Percentiles rank a stretch among this genome's conserved stretches.
phyloP scores from a whole-genome alignment of 495 filamentous ascomycete species.

The Trichoderma reesei region DNA sequence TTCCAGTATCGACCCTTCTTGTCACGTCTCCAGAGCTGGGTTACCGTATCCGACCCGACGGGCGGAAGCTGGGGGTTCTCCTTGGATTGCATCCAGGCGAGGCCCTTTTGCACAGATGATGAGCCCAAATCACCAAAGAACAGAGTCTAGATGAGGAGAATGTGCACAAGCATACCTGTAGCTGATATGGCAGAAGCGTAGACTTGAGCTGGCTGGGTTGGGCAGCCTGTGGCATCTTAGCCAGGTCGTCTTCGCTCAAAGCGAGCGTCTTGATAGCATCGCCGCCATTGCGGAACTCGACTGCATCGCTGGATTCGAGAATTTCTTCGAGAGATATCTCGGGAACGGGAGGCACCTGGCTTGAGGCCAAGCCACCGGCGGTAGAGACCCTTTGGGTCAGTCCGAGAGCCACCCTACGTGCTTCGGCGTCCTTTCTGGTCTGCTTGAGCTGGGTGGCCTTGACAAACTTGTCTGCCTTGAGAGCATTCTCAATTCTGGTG shows the following conservation, averaged over 20 bases:
- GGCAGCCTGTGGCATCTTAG: slow-evolving; percentile 61
- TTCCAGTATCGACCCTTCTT: slow-evolving; percentile 51
- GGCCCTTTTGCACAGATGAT: slow-evolving; percentile 39
- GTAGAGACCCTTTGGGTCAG: slow-evolving; percentile 23
- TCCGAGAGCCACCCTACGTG: slow-evolving; percentile 27
- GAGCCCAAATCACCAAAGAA: no score
- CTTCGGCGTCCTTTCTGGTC: slow-evolving; percentile 41
- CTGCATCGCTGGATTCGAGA: slow-evolving; percentile 54
- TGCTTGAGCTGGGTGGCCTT: slow-evolving; percentile 37
- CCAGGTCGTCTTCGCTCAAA: slow-evolving; percentile 61
- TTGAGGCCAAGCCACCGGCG: slow-evolving; percentile 19
- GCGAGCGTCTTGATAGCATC: slow-evolving; percentile 57
- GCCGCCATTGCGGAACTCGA: slow-evolving; percentile 47
- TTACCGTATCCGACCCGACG: slow-evolving; percentile 50
- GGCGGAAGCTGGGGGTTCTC: slow-evolving; percentile 61
- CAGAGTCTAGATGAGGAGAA: neutral
- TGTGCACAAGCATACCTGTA: slow-evolving; percentile 31
- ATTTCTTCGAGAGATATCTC: slow-evolving; percentile 48
- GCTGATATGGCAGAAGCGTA: slow-evolving; percentile 69
- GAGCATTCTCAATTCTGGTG: slow-evolving; percentile 43
- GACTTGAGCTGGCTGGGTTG: slow-evolving; percentile 56
- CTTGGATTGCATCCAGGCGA: slow-evolving; percentile 73
- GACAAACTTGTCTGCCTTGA: slow-evolving; percentile 51
- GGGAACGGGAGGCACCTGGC: slow-evolving; percentile 21
- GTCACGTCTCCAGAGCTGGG: slow-evolving; percentile 71